Evolutionary conservation across 2,329 filamentous ascomycete species (phyloP), one percentile per base, ranked within the genome.

Genomic region (Aureobasidium sp.): DNA sequence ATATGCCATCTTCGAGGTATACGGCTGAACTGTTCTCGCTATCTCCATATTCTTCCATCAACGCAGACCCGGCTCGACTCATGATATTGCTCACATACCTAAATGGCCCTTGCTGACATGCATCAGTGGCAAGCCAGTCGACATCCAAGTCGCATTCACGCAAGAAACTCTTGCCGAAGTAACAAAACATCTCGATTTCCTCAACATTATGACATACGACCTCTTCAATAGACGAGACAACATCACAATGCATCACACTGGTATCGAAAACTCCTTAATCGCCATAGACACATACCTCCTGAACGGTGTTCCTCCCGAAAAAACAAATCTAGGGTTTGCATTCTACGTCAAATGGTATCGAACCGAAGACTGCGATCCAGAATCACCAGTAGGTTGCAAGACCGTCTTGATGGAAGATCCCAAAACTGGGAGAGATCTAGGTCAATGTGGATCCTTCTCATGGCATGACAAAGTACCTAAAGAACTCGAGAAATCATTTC

Each of bases 121-220:
- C 11, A 40, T 25, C 27, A 61, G 58, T 0, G 91, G 87, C 2
- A 82, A 87, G 20, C 79, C 82, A 45, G 79, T 80, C 18, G 91
- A 93, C 72, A 91, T 93, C 88, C 48, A 43, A 38, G 85, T 93
- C 5, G 90, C 88, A n/a, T 93, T 87, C 73, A 90, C 85, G 0
- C 67, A 79, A 7, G 76, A 84, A 29, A 86, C 87, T 10, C 81
- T 88, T 0, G 88, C 88, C 1, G 78, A 82, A 65, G 91, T 93
- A 69, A 87, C 86, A 80, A 74, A 79, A 16, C 81, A 82, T 1
- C 84, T 92, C 23, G 89, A 93, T 73, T 90, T 89, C 72, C 81
- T 93, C 72, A 93, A 93, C 70, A 80, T 93, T 69, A 93, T 93
- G 90, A 84, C 86, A 1, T 93, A 93, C 74, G 91, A 93, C 73